These are phyloP conservation scores for Leccinum huronense DNA, from an alignment of 1,284 basidiomycete species.

Conservation along the genomic window DNA sequence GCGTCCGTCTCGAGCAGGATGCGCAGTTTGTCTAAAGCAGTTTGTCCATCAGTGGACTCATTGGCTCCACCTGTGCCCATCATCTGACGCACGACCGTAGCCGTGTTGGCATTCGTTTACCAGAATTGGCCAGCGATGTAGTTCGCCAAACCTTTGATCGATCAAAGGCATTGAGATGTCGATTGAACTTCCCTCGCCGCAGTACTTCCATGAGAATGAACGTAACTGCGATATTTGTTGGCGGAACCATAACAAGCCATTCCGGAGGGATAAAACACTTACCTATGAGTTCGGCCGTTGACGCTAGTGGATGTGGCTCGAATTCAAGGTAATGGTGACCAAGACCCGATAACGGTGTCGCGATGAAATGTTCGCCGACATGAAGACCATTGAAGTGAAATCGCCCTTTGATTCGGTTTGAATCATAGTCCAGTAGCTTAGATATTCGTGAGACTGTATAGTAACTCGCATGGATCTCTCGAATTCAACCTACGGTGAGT, in stretches of 20 bases:
- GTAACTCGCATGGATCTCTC: background rate
- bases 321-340: slow-evolving; percentile 50
- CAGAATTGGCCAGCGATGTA: slow-evolving; percentile 40
- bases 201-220: slow-evolving; percentile 59
- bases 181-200: slow-evolving; percentile 50
- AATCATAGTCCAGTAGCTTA: slow-evolving; percentile 49
- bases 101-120: slow-evolving; percentile 53
- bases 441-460: slow-evolving; percentile 11
- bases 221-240: slow-evolving; percentile 40
- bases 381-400: slow-evolving; percentile 48
- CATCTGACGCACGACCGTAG: slow-evolving; percentile 57
- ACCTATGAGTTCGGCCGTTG: slow-evolving; percentile 52
- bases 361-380: slow-evolving; percentile 32
- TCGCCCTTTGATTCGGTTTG: slow-evolving; percentile 44
- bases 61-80: slow-evolving; percentile 8
- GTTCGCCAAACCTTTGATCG: slow-evolving; percentile 46
- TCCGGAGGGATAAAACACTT: slow-evolving; percentile 9
- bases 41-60: background rate
- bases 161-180: slow-evolving; percentile 44
- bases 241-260: background rate
- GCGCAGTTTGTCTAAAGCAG: slow-evolving; percentile 12
- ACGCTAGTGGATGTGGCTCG: slow-evolving; percentile 39
- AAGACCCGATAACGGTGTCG: slow-evolving; percentile 41
- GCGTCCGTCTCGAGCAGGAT: slow-evolving; percentile 76
- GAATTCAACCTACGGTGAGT: slow-evolving; percentile 40